Percentiles rank a stretch among this genome's conserved stretches.
Evolutionary conservation across 495 filamentous ascomycete species (phyloP).

Genomic region (Xylaria intraflava): DNA sequence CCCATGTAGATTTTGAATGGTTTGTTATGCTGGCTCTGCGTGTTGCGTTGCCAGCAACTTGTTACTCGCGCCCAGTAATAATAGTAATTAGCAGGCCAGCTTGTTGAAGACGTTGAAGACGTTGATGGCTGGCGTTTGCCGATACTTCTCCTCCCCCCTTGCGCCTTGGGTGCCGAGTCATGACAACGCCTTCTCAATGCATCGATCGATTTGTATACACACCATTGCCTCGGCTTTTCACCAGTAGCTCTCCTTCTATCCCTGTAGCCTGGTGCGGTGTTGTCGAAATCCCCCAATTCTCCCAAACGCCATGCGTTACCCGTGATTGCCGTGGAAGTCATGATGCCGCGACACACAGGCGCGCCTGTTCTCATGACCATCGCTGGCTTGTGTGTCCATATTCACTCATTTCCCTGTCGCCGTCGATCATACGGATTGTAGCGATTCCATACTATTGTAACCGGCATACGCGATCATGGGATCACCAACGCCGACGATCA

Average conservation of each 20-base stretch:
- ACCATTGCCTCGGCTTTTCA: background rate
- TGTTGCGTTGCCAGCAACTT: slow-evolving; percentile 1
- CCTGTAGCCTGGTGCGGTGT: background rate
- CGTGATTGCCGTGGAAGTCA: background rate
- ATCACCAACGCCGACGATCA: slow-evolving; percentile 46
- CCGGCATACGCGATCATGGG: slow-evolving; percentile 41
- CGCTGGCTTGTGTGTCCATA: background rate
- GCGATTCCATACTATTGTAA: slow-evolving; percentile 29
- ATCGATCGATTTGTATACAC: too few relatives aligned
- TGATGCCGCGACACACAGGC: background rate
- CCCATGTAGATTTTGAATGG: background rate
- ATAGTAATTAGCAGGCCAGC: slow-evolving; percentile 10
- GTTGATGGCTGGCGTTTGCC: too few relatives aligned
- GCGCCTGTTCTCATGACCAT: background rate
- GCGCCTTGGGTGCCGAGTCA: too few relatives aligned
- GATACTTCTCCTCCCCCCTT: too few relatives aligned
- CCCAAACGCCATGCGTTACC: slow-evolving; percentile 6
- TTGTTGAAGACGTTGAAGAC: background rate
- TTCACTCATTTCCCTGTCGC: background rate
- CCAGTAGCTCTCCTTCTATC: background rate
- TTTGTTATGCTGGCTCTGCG: background rate
- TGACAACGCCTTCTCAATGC: too few relatives aligned
- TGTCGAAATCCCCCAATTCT: background rate
- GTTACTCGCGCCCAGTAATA: slow-evolving; percentile 8
- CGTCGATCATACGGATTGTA: slow-evolving; percentile 13